Conservation (phyloP, 2,329 filamentous ascomycete genomes). For the Cladophialophora immunda region DNA sequence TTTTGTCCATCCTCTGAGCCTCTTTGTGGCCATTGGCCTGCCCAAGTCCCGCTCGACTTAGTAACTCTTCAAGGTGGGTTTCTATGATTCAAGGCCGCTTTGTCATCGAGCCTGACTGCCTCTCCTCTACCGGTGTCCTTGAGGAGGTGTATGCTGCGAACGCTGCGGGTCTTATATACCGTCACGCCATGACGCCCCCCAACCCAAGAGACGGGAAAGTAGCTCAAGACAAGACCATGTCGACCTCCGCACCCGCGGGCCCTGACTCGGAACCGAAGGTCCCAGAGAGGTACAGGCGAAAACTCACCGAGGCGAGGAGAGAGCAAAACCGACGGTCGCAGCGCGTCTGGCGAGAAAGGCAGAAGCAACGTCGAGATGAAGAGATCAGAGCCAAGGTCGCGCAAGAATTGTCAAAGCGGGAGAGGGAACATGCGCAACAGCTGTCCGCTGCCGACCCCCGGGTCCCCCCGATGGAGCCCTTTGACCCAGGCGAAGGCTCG, state of each 20-base stretch:
- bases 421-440: constrained; percentile 3
- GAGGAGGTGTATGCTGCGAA: background rate
- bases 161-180: background rate
- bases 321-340: constrained; percentile 38
- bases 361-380: constrained; percentile 31
- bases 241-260: background rate
- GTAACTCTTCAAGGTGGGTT: no score
- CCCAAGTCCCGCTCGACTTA: no score
- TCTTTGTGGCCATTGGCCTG: no score
- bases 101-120: no score
- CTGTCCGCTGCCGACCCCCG: background rate
- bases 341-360: constrained; percentile 33
- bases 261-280: background rate
- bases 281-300: constrained; percentile 43
- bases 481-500: background rate
- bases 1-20: no score
- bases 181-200: background rate
- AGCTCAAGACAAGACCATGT: background rate
- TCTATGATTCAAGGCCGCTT: no score
- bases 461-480: background rate
- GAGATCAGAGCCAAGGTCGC: constrained; percentile 29
- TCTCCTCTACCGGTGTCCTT: no score
- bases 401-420: constrained; percentile 17
- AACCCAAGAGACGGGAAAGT: background rate
- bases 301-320: constrained; percentile 36